These are phyloP conservation scores for maize (Zea mays) DNA, from an alignment of 176 grass and related monocot genomes.

Conservation along the genomic window DNA sequence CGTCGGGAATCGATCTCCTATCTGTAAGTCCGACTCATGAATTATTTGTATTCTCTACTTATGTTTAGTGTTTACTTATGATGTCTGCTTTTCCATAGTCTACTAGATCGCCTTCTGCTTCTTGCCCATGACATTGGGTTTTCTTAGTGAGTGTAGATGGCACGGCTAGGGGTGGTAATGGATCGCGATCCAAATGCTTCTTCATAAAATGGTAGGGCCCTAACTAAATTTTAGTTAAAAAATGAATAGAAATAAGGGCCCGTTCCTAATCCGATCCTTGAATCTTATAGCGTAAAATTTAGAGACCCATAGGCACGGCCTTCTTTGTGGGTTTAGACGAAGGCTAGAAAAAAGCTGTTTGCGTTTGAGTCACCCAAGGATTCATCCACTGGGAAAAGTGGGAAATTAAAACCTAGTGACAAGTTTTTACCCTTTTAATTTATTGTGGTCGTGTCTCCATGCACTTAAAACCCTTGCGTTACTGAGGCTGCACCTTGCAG, in stretches of 20 bases:
- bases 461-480: not conserved
- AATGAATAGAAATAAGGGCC: too few relatives aligned
- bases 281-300: too few relatives aligned
- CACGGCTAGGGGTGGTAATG: too few relatives aligned
- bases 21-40: conserved; percentile 49
- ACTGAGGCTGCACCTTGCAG: not conserved
- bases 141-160: not conserved
- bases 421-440: not conserved
- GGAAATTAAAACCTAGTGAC: not conserved
- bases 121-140: not conserved
- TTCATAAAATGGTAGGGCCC: too few relatives aligned
- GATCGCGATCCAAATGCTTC: too few relatives aligned
- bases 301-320: not conserved
- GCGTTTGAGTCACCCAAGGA: not conserved
- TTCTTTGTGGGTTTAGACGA: not conserved
- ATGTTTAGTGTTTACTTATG: conserved; percentile 1
- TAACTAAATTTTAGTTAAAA: too few relatives aligned
- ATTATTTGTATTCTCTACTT: conserved; percentile 6
- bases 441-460: not conserved
- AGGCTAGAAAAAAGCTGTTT: not conserved
- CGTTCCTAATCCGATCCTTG: too few relatives aligned
- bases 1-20: conserved; percentile 77
- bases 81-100: not conserved
- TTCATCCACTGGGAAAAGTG: not conserved
- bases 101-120: not conserved